Base-by-base conservation (phyloP, 2,329 filamentous ascomycete genomes). In the Hypoxylon sp. region DNA sequence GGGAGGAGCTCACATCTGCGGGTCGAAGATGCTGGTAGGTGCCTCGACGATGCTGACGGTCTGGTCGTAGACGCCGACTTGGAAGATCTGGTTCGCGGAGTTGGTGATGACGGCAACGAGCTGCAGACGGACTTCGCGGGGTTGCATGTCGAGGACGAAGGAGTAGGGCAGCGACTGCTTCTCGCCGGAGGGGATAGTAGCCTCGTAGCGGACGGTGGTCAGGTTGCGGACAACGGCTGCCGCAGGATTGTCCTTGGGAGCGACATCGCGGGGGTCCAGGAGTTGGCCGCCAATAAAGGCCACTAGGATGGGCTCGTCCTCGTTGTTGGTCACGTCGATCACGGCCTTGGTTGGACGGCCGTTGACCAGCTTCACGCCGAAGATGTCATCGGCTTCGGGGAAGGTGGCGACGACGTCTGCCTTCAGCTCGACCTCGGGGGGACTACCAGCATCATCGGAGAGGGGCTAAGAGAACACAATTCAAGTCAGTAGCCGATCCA, bases 361-460 rank as follows among this genome's bases (percentile, higher is more conserved):
- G 79, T 99, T 99, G 85, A 98, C 88, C 74, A 98, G 90, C 88
- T 97, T 97, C 75, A 98, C 90, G 75, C 95, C 96, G 75, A 98
- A 96, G 81, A 97, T 90, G 84, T 97, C 93, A 83, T 97, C 93
- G 83, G 90, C 79, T 77, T 91, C 84, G 81, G 88, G 82, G 84
- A 89, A 87, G 79, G 84, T 85, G 65, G 90, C 86, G 72, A 86
- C 85, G 74, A 91, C 82, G 60, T 90, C 87, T 79, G 92, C 89
- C 70, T 89, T 88, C 75, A 91, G 80, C 72, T 87, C 82, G 75
- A 84, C 58, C 55, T 70, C 68, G 43, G 74, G 67, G 62, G 75
- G 68, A 53, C 67, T 73, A 52, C 69, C 69, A 19, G 72, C 72
- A 55, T 74, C 74, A 46, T 76, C 74, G 51, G 66, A 65, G 46